Base-by-base conservation (phyloP, 2,329 filamentous ascomycete species). In the Diaporthe batatas region DNA sequence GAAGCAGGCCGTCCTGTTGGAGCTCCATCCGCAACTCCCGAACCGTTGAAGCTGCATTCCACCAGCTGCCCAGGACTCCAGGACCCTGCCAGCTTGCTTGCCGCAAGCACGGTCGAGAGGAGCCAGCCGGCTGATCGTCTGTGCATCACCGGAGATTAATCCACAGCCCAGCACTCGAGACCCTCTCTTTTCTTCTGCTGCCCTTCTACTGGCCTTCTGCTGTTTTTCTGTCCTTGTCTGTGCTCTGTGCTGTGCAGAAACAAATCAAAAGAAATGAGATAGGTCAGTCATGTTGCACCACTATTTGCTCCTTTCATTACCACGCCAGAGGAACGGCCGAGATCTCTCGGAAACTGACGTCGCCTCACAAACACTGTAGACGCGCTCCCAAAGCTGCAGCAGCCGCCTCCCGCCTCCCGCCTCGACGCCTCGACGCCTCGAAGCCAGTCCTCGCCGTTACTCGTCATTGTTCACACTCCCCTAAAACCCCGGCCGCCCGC, bases 101-200 rank as follows among this genome's bases (percentile, higher is more conserved):
- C 29, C 29, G 29, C 29, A 29, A 5, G 29, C 29, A 29, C 2
- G 62, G 47, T 67, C 32, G 39, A 36, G 44, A 65, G 44, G 21
- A 36, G 44, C 62, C 62, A 36, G 44, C 62, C 62, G 29, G 32
- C 32, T n/a, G 47, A 53, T 67, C 47, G 44, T 67, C 62, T 67
- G 62, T 53, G 47, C 47, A 25, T 23, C 21, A 18, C 62, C 62
- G 62, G 62, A 67, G 47, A 67, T 67, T 67, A 67, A 67, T 67
- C n/a, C 59, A 64, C 39, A 44, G 18, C 29, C 47, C 29, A 23
- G 62, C 62, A 51, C 62, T 25, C 32, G 39, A 29, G 62, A 53
- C n/a, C 62, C 47, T 67, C 62, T 53, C 32, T 67, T 53, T 29
- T 29, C 32, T 67, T 67, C 62, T 67, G 62, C 47, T 25, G 62